Evolutionary conservation across 345 rosid genomes (phyloP).

Genomic region (Camelina hispida): DNA sequence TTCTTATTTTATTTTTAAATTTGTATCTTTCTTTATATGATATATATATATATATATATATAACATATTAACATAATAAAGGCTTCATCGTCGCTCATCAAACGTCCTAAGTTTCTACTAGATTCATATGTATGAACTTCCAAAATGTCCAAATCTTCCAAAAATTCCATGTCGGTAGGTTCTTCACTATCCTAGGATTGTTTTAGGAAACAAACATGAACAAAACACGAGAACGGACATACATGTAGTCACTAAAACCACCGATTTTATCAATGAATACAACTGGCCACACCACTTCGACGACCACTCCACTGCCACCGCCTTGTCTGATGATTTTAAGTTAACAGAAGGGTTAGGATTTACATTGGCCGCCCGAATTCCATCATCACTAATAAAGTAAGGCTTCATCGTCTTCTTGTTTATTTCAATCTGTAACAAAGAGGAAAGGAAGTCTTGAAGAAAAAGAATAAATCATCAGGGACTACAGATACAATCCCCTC

Average conservation of each 20-base stretch:
- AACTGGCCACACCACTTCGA: not conserved
- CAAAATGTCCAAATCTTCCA: no score
- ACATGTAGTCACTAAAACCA: not conserved
- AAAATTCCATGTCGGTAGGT: no score
- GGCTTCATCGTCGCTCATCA: no score
- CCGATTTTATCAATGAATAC: not conserved
- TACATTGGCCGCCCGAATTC: constrained; percentile 22
- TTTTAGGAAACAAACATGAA: not conserved
- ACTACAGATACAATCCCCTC: no score
- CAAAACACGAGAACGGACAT: constrained; percentile 8
- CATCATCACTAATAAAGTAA: not conserved
- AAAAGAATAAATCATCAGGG: not conserved
- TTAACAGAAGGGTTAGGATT: constrained; percentile 30
- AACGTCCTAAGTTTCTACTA: no score
- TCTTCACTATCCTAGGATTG: no score
- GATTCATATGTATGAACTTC: no score
- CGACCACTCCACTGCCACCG: not conserved
- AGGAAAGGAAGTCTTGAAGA: not conserved
- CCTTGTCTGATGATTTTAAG: constrained; percentile 8
- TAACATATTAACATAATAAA: no score
- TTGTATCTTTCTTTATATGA: no score
- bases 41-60: no score
- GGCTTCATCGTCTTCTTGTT: constrained; percentile 13
- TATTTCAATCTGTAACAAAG: constrained; percentile 18
- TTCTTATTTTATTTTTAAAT: no score